These are phyloP conservation scores for Davidsoniella eucalypti DNA, from an alignment of 2,329 filamentous ascomycete species.

Conservation along the genomic window DNA sequence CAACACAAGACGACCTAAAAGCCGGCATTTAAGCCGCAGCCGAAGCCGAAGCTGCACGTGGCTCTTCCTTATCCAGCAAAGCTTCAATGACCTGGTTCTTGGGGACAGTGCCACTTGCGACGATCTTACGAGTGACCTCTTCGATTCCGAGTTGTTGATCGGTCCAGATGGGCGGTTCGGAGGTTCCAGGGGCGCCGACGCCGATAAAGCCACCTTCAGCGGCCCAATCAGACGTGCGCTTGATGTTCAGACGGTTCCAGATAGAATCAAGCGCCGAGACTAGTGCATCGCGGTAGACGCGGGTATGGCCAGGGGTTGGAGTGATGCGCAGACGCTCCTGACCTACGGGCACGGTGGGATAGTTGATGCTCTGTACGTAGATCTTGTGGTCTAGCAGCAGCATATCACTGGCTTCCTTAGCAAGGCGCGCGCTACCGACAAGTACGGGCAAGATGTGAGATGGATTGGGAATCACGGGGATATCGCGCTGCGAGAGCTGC, in stretches of 20 bases:
- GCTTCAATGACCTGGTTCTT: conserved; percentile 9
- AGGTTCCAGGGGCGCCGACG: conserved; percentile 56
- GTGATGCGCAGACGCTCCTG: conserved; percentile 94
- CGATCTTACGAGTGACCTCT: conserved; percentile 46
- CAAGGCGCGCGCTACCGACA: conserved; percentile 83
- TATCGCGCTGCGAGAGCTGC: conserved; percentile 58
- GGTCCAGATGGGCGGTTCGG: conserved; percentile 70
- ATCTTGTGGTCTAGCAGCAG: conserved; percentile 80
- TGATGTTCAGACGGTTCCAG: conserved; percentile 77
- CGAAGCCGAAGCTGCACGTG: not conserved
- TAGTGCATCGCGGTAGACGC: conserved; percentile 65
- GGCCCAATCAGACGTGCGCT: conserved; percentile 85
- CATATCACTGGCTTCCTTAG: conserved; percentile 83
- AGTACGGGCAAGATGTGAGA: conserved; percentile 91
- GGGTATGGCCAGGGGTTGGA: conserved; percentile 80
- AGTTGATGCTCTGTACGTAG: conserved; percentile 98
- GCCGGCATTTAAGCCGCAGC: not conserved
- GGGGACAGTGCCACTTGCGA: conserved; percentile 20
- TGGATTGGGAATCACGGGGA: conserved; percentile 94
- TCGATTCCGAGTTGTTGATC: conserved; percentile 70
- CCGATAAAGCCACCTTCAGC: conserved; percentile 85
- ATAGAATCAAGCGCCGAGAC: conserved; percentile 72
- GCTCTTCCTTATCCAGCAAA: conserved; percentile 7
- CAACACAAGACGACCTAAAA: not conserved
- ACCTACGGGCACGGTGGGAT: conserved; percentile 93